Conservation (phyloP, 331 rosid species). For the Cydonia oblonga region DNA sequence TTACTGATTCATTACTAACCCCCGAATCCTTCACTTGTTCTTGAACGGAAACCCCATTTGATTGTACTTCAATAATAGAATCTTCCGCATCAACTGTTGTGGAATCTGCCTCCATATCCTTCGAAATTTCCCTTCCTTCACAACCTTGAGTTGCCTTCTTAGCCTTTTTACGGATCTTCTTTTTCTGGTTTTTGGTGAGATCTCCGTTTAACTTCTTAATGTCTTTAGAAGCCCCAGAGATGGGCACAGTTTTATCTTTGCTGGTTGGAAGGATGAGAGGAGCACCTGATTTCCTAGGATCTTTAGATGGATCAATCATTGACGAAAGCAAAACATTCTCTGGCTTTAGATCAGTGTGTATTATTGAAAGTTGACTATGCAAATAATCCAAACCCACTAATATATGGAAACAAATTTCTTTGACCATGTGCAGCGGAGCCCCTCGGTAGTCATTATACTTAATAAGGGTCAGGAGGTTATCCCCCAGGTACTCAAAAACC, state of each 20-base stretch:
- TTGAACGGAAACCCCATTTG: slow-evolving; percentile 33
- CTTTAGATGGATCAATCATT: slow-evolving; percentile 64
- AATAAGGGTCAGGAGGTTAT: slow-evolving; percentile 70
- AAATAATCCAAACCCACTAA: slow-evolving; percentile 75
- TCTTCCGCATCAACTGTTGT: slow-evolving; percentile 20
- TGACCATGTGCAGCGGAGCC: slow-evolving; percentile 51
- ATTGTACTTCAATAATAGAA: slow-evolving; percentile 30
- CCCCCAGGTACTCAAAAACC: slow-evolving; percentile 84
- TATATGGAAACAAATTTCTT: slow-evolving; percentile 62
- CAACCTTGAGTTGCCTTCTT: slow-evolving; percentile 48
- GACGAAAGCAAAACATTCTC: slow-evolving; percentile 72
- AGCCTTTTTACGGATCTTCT: slow-evolving; percentile 61
- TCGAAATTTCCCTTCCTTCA: slow-evolving; percentile 25
- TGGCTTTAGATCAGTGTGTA: slow-evolving; percentile 85
- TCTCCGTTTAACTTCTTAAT: slow-evolving; percentile 38
- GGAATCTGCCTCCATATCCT: slow-evolving; percentile 37
- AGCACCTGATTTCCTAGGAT: slow-evolving; percentile 53
- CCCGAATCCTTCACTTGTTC: slow-evolving; percentile 19
- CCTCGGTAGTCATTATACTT: slow-evolving; percentile 72
- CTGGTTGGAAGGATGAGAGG: slow-evolving; percentile 43
- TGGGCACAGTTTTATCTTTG: slow-evolving; percentile 25
- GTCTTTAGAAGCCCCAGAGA: slow-evolving; percentile 28
- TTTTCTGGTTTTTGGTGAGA: slow-evolving; percentile 58
- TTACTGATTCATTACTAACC: slow-evolving; percentile 28
- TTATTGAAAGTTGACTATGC: slow-evolving; percentile 61